phyloP scores from a whole-genome alignment of 192 early-diverging fungal genomes.

The Neocallimastix lanati region DNA sequence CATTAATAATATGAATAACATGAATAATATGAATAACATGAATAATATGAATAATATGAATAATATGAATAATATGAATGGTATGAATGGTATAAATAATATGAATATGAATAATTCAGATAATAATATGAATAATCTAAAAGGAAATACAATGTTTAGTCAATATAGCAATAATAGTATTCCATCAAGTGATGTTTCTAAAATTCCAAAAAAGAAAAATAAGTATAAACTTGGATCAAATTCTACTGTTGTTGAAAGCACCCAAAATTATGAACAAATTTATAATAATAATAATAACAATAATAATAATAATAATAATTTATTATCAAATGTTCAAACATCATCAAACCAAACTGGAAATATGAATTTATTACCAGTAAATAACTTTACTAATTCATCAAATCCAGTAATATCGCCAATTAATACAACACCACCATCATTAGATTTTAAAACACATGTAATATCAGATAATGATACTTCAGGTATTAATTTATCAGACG shows the following conservation, averaged over 20 bases:
- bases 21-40: too few relatives aligned
- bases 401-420: not conserved
- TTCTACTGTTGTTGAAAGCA: not conserved
- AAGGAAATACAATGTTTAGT: not conserved
- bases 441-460: not conserved
- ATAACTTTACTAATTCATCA: not conserved
- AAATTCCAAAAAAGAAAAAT: not conserved
- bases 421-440: not conserved
- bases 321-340: too few relatives aligned
- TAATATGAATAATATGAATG: too few relatives aligned
- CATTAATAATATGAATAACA: too few relatives aligned
- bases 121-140: too few relatives aligned
- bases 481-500: not conserved
- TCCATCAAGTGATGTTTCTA: not conserved
- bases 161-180: not conserved
- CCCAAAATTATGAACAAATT: too few relatives aligned
- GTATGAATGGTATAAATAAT: too few relatives aligned
- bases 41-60: too few relatives aligned
- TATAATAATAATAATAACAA: too few relatives aligned
- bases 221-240: not conserved
- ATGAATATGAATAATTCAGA: too few relatives aligned
- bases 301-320: too few relatives aligned
- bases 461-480: not conserved
- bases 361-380: not conserved
- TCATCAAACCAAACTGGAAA: too few relatives aligned